These are phyloP conservation scores for Candida gigantensis DNA, from an alignment of 1,139 yeast genomes.

Conservation along the genomic window DNA sequence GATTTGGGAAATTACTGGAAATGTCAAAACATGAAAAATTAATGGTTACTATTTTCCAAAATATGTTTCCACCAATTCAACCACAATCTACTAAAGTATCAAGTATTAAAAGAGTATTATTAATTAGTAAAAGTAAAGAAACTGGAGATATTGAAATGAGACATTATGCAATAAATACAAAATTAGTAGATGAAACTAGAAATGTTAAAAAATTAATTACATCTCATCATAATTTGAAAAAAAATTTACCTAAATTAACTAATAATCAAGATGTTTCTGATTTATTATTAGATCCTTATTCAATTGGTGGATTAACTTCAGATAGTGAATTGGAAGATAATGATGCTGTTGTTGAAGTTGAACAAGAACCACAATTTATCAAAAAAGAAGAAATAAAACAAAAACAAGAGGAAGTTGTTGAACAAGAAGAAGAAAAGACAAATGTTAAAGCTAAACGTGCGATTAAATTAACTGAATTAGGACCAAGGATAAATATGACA, in stretches of 20 bases:
- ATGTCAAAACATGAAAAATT: slow-evolving; percentile 73
- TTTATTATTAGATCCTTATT: slow-evolving; percentile 77
- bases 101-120: slow-evolving; percentile 78
- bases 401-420: slow-evolving; percentile 14
- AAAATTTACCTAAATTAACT: slow-evolving; percentile 72
- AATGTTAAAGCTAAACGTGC: slow-evolving; percentile 65
- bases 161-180: slow-evolving; percentile 88
- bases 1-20: slow-evolving; percentile 63
- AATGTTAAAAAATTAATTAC: slow-evolving; percentile 76
- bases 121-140: slow-evolving; percentile 71
- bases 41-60: slow-evolving; percentile 87
- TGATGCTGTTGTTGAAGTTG: slow-evolving; percentile 79
- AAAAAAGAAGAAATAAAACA: slow-evolving; percentile 21
- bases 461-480: slow-evolving; percentile 87
- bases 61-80: slow-evolving; percentile 91
- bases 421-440: slow-evolving; percentile 9
- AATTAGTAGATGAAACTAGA: slow-evolving; percentile 78
- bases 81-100: slow-evolving; percentile 76
- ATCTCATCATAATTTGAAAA: slow-evolving; percentile 61
- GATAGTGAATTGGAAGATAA: slow-evolving; percentile 96
- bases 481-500: slow-evolving; percentile 82
- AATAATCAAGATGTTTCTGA: slow-evolving; percentile 77
- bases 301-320: slow-evolving; percentile 77
- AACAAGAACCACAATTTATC: slow-evolving; percentile 38
- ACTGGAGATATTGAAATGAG: slow-evolving; percentile 79